Evolutionary conservation across 345 rosid species (phyloP), one percentile per base, ranked within the genome.

Genomic region (Lenwebbia sp.): DNA sequence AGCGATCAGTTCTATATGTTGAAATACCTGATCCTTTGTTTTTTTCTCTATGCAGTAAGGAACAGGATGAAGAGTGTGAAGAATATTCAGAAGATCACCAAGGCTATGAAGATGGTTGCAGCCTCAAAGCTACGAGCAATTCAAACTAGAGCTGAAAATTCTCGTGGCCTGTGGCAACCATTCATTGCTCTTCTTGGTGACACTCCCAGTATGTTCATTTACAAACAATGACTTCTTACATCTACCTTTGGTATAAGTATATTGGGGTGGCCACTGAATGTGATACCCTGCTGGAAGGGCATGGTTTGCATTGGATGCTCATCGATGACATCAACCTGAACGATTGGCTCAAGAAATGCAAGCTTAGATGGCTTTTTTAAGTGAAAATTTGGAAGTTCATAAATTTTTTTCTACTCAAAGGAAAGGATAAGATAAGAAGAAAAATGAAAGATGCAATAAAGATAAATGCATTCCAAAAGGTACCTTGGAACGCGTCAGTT

Each of bases 41-140:
- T 86, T 55, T 86, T 54, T 41, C 81, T 55, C 78, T 87, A 19
- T 93, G 93, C 93, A 97, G 99, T 97, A 87, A 92, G 99, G 86
- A 95, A 96, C 86, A 91, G 99, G 54, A 97, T 97, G 99, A 97
- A 97, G 96, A 97, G 99, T 95, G 94, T 97, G 37, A 96, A 92
- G 92, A 97, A 95, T 88, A 97, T 97, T 88, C 98, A 97, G 89
- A 97, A 97, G 88, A 97, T 97, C 88, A 97, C 98, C 13, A 97
- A 97, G 94, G 99, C 99, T 40, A 97, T 97, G 99, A 97, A 97
- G 96, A 97, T 97, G 99, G 99, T 97, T 94, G 99, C 99, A 84
- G 99, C 99, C 87, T 97, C 99, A 15, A 97, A 97, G 95, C 91
- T 97, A 41, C 93, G 99, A 81, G 95, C 93, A 78, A 91, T 97